Conservation (phyloP, 345 rosid species). For the Abelmoschus esculentus region DNA sequence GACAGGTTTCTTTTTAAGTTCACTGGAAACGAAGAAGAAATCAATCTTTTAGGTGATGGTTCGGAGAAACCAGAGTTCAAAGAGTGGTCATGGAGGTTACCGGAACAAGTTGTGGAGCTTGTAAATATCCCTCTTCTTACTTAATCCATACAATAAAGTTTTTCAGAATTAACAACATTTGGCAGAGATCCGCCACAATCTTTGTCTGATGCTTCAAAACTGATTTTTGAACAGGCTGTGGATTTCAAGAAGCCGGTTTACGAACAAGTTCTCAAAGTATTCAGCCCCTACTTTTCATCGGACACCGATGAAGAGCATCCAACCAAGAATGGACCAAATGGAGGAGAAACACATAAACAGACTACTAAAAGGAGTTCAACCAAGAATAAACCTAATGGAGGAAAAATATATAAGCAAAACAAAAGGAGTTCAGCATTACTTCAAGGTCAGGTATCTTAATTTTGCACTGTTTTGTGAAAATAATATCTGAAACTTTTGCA, state of each 20-base stretch:
- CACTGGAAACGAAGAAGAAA: conserved; percentile 69
- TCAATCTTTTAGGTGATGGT: conserved; percentile 67
- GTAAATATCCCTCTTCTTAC: conserved; percentile 25
- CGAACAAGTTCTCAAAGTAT: conserved; percentile 50
- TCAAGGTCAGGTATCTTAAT: background rate
- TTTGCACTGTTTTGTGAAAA: background rate
- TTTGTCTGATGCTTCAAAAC: conserved; percentile 1
- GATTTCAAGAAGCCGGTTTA: conserved; percentile 69
- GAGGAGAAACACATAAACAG: background rate
- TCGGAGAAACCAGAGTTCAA: conserved; percentile 63
- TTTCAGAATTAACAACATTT: background rate
- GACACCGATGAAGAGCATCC: conserved; percentile 26
- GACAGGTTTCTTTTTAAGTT: conserved; percentile 70
- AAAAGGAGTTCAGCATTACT: background rate
- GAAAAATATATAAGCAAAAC: background rate
- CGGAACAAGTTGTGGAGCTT: conserved; percentile 47
- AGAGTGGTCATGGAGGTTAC: conserved; percentile 67
- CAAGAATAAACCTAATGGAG: conserved; percentile 1
- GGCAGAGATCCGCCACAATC: background rate
- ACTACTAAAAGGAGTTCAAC: background rate
- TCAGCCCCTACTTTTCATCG: conserved; percentile 39
- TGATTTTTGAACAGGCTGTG: conserved; percentile 33
- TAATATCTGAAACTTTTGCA: background rate
- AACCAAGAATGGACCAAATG: background rate
- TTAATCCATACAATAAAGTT: background rate